These are phyloP conservation scores for Sechiopsis laciniata DNA, from an alignment of 306 rosid genomes.

Conservation along the genomic window DNA sequence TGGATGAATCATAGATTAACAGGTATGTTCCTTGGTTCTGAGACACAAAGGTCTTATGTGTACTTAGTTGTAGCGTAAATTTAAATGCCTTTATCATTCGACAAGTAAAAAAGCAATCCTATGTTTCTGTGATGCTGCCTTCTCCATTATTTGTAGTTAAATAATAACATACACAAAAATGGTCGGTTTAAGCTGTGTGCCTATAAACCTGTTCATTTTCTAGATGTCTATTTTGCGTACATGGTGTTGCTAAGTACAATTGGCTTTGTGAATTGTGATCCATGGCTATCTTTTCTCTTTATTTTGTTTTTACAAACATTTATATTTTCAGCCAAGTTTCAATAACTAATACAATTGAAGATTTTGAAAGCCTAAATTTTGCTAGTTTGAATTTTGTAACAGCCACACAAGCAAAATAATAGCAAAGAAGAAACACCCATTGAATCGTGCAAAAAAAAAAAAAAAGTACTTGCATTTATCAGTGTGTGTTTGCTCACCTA, in stretches of 20 bases:
- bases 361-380: no score
- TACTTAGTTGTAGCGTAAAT: background rate
- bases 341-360: no score
- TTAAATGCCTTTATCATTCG: background rate
- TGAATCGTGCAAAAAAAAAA: no score
- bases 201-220: background rate
- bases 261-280: background rate
- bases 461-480: no score
- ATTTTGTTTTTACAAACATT: no score
- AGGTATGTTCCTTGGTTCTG: background rate
- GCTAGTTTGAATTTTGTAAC: no score
- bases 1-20: conserved; percentile 59
- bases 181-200: background rate
- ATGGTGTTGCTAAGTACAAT: background rate
- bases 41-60: background rate
- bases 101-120: background rate
- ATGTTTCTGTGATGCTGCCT: background rate
- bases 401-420: no score
- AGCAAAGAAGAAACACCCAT: no score
- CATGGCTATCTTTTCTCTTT: no score
- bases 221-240: background rate
- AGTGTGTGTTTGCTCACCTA: no score
- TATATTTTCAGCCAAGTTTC: no score
- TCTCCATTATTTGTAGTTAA: conserved; percentile 14
- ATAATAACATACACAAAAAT: no score